These are phyloP conservation scores for Flaveria linearis DNA, from an alignment of 129 eudicot species.

Conservation along the genomic window DNA sequence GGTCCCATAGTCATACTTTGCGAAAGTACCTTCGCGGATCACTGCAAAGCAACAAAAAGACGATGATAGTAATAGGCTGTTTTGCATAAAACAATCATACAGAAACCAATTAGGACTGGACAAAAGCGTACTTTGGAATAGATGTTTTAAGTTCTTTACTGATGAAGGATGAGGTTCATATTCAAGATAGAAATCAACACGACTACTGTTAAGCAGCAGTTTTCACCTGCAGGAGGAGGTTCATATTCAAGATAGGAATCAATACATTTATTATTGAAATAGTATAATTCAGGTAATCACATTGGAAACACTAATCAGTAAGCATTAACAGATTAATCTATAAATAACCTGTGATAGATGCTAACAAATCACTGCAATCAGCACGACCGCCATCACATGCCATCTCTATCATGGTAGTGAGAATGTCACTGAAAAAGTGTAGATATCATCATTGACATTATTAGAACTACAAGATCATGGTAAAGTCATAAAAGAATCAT, in stretches of 20 bases:
- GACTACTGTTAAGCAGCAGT: conserved; percentile 86
- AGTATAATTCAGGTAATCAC: neutral
- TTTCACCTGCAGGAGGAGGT: conserved; percentile 82
- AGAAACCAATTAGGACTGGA: conserved; percentile 9
- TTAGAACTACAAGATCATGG: conserved; percentile 5
- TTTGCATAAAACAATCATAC: conserved; percentile 9
- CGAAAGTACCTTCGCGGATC: conserved; percentile 91
- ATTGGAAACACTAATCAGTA: neutral
- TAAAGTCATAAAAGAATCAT: conserved; percentile 11
- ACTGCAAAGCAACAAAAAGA: conserved; percentile 47
- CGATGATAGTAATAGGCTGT: neutral
- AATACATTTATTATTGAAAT: conserved; percentile 31
- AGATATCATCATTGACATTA: conserved; percentile 11
- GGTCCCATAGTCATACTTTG: conserved; percentile 82
- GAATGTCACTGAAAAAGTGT: conserved; percentile 56
- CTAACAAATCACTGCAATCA: conserved; percentile 70
- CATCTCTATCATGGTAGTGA: conserved; percentile 59
- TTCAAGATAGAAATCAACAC: conserved; percentile 75
- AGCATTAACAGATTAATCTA: neutral
- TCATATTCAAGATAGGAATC: conserved; percentile 75
- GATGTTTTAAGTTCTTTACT: conserved; percentile 78
- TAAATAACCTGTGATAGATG: conserved; percentile 70
- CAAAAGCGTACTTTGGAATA: conserved; percentile 74
- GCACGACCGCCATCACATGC: conserved; percentile 66
- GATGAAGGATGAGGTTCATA: conserved; percentile 95